phyloP scores from a whole-genome alignment of 768 basidiomycete genomes.

The Fistulinella prunicolor region DNA sequence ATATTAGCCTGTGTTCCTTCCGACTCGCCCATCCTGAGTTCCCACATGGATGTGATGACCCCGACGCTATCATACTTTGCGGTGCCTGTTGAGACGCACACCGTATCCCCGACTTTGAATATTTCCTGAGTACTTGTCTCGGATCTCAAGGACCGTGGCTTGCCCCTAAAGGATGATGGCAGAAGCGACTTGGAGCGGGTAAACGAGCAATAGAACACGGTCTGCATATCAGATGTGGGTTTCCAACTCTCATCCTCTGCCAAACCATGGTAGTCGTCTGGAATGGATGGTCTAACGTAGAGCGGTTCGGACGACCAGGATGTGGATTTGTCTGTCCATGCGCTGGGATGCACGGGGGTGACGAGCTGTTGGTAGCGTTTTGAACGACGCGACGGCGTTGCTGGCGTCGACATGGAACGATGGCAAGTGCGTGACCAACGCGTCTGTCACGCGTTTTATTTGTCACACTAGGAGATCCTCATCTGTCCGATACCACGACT shows the following conservation, averaged over 20 bases:
- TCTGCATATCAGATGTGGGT: slow-evolving; percentile 16
- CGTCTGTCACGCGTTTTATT: slow-evolving; percentile 23
- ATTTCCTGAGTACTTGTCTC: slow-evolving; percentile 19
- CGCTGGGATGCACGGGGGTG: slow-evolving; percentile 23
- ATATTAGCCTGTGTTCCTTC: slow-evolving; percentile 39
- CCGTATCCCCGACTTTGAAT: slow-evolving; percentile 64
- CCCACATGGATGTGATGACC: slow-evolving; percentile 71
- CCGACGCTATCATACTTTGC: slow-evolving; percentile 57
- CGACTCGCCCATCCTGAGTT: slow-evolving; percentile 32
- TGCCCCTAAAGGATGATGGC: slow-evolving; percentile 18
- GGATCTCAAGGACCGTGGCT: slow-evolving; percentile 8
- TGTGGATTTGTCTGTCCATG: slow-evolving; percentile 27
- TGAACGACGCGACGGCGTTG: slow-evolving; percentile 36
- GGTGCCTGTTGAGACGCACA: slow-evolving; percentile 50
- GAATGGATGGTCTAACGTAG: slow-evolving; percentile 18
- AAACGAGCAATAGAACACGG: slow-evolving; percentile 31
- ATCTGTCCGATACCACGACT: slow-evolving; percentile 7
- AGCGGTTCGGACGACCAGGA: slow-evolving; percentile 28
- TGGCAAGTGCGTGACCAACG: slow-evolving; percentile 10
- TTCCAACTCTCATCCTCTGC: slow-evolving; percentile 28
- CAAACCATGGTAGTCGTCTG: slow-evolving; percentile 27
- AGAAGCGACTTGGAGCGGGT: slow-evolving; percentile 15
- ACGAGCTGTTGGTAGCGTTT: slow-evolving; percentile 36
- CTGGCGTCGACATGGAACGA: slow-evolving; percentile 17
- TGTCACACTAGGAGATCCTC: slow-evolving; percentile 1